Evolutionary conservation across 2,329 filamentous ascomycete species (phyloP).

Genomic region (Sclerotiophoma versabilis): DNA sequence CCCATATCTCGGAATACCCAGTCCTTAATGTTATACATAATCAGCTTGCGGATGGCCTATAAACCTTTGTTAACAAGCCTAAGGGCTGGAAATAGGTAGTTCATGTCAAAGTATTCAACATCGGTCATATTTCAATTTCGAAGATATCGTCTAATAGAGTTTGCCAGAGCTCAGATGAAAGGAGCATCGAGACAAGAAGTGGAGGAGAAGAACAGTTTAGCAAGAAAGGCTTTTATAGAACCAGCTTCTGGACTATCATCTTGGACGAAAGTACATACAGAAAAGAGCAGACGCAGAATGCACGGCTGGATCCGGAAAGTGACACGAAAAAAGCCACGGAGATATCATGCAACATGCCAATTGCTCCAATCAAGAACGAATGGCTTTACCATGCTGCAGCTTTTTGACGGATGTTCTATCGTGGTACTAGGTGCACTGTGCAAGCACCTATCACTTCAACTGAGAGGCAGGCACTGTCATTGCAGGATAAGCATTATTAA

Average conservation of each 20-base stretch:
- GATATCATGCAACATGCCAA: neutral
- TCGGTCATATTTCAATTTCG: neutral
- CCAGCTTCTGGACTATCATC: constrained; percentile 1
- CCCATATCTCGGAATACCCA: constrained; percentile 69
- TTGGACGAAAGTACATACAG: neutral
- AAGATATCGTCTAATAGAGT: neutral
- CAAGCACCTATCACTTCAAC: neutral
- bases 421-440: neutral
- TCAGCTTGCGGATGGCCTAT: constrained; percentile 19
- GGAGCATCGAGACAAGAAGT: neutral
- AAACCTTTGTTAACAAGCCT: neutral
- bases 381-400: neutral
- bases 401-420: neutral
- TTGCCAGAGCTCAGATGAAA: constrained; percentile 1
- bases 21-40: constrained; percentile 70
- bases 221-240: constrained; percentile 5
- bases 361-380: neutral
- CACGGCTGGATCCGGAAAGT: neutral
- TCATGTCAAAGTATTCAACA: neutral
- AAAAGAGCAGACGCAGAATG: neutral
- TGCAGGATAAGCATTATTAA: too few relatives aligned
- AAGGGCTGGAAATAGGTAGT: neutral
- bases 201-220: neutral
- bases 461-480: neutral
- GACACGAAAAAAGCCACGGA: too few relatives aligned